phyloP scores from a whole-genome alignment of 106 monocot species.

The Dendrobium nobile region DNA sequence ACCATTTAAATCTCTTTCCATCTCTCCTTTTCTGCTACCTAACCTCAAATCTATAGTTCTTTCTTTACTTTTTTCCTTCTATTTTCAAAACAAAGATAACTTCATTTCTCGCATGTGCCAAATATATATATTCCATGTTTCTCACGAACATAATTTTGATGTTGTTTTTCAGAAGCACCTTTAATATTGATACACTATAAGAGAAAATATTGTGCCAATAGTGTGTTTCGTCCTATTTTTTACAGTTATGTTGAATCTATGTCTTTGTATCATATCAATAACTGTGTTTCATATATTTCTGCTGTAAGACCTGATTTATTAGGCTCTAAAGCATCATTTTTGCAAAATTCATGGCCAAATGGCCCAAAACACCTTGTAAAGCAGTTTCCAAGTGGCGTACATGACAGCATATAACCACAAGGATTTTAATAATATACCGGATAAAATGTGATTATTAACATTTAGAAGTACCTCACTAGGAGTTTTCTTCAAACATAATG shows the following conservation, averaged over 20 bases:
- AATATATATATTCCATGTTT: not conserved
- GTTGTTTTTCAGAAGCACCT: not conserved
- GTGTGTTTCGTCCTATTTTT: not conserved
- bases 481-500: constrained; percentile 70
- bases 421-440: not conserved
- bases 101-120: not conserved
- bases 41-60: not conserved
- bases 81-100: not conserved
- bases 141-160: not conserved
- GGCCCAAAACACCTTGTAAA: not conserved
- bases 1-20: not conserved
- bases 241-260: not conserved
- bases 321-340: not conserved
- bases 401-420: not conserved
- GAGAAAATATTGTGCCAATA: not conserved
- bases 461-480: constrained; percentile 72
- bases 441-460: not conserved
- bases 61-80: not conserved
- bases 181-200: not conserved
- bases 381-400: not conserved
- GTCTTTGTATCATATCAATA: not conserved
- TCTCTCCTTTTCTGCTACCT: not conserved
- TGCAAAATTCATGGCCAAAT: not conserved
- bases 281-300: not conserved
- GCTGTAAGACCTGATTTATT: not conserved